Base-by-base conservation (phyloP, 2,329 filamentous ascomycete genomes). In the Knufia petricola region DNA sequence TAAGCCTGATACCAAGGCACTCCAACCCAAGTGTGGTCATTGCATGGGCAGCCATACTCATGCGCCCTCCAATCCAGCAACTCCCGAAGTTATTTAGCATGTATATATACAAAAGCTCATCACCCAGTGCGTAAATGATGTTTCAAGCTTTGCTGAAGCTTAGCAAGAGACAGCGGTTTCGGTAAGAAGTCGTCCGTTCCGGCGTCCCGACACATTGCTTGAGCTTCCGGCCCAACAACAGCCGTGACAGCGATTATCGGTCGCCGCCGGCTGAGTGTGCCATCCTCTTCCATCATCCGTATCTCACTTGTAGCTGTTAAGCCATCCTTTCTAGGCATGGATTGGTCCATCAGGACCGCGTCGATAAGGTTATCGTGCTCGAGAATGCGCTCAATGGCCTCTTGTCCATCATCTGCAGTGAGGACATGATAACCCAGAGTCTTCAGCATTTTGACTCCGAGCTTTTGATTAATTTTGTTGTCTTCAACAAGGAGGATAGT, bases 291-390 rank as follows among this genome's bases (percentile, higher is more conserved):
- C 51, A 63, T 51, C 23, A 53, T 52, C 32, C 61, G 58, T 38
- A 64, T 63, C 39, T 61, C 57, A 43, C 52, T 58, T 3, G 60
- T 61, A 20, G 61, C 59, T 12, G 55, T 59, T 17, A 64, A 48
- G 3, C 61, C 60, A 48, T 64, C 61, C 44, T 60, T 62, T 2
- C 52, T 52, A 8, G 61, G 61, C 61, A 64, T 63, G 8, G 59
- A 61, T 37, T 63, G 57, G 54, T 62, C 63, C 65, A 57, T 58
- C 36, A 66, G 57, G 9, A 65, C 61, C 8, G 62, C 30, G 38
- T 63, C 61, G 36, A 59, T 26, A 23, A 24, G 32, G 3, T 36
- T 28, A 41, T 63, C 60, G 21, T 60, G 52, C 32, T 56, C 54
- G 4, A 60, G 19, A 3, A 62, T 30, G 26, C 57, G 50, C 15